A percentile compares a stretch with the other conserved stretches of the same genome.
Conservation (phyloP, 768 basidiomycete species). For the Flagelloscypha sp. region DNA sequence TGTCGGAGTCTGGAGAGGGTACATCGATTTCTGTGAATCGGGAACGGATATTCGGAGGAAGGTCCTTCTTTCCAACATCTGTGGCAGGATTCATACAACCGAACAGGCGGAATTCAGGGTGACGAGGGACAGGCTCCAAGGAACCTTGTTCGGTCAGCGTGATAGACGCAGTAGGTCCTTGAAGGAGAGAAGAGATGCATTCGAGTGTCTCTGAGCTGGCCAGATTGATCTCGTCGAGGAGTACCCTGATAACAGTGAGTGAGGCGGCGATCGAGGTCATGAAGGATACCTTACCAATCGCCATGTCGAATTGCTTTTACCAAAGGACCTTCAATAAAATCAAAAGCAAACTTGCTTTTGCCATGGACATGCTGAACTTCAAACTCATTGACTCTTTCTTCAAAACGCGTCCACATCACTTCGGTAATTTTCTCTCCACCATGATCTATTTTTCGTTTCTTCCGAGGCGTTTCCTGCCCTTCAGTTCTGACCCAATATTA, state of each 20-base stretch:
- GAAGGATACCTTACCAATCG: conserved; percentile 62
- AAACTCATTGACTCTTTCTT: conserved; percentile 65
- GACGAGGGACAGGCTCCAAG: conserved; percentile 81
- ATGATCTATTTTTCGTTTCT: conserved; percentile 58
- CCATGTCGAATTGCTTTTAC: conserved; percentile 82
- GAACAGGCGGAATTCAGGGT: conserved; percentile 92
- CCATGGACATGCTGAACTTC: conserved; percentile 84
- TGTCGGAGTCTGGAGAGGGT: conserved; percentile 86
- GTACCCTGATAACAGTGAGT: conserved; percentile 48
- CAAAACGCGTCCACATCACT: conserved; percentile 59
- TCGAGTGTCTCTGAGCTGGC: conserved; percentile 93
- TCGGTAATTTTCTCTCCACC: conserved; percentile 34
- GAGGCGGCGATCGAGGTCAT: not conserved
- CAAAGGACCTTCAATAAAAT: conserved; percentile 94
- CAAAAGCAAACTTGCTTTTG: conserved; percentile 86
- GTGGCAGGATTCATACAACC: conserved; percentile 99
- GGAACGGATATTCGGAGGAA: conserved; percentile 82
- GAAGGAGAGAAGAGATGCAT: conserved; percentile 81
- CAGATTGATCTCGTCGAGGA: conserved; percentile 94
- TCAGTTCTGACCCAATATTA: conserved; percentile 1
- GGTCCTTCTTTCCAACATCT: conserved; percentile 96
- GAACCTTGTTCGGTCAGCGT: conserved; percentile 91
- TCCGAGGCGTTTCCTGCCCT: conserved; percentile 41
- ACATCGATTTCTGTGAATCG: conserved; percentile 96
- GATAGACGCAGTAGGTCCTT: conserved; percentile 80